Base-by-base conservation (phyloP, 2,329 filamentous ascomycete genomes). In the Karstenula rhodostoma region DNA sequence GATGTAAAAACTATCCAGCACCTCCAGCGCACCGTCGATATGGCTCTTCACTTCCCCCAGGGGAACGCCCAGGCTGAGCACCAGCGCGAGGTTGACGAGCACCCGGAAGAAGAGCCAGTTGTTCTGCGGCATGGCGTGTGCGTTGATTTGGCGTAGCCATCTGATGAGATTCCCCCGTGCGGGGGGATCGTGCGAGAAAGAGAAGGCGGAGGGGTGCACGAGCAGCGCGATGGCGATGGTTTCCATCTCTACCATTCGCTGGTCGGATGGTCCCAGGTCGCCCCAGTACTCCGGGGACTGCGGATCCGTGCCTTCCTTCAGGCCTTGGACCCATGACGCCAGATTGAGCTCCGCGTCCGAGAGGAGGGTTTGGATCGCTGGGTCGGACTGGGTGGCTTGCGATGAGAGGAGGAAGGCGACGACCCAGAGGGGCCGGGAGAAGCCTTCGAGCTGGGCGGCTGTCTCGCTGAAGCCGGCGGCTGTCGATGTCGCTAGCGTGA, bases 71-170 rank as follows among this genome's bases (percentile, higher is more conserved):
- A 78, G 77, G 0, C 73, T 69, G 13, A 76, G 78, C 0, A 76
- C 66, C 0, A 83, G 66, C 0, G 81, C 81, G 4, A 84, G 67
- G 54, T 84, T 84, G 2, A 74, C 76, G 59, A 84, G 77, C 1
- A 84, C 73, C 0, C 82, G 78, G 57, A 84, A 84, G 81, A 82
- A 84, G 0, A 78, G 75, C 82, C 82, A 84, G 57, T 84, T 84
- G 1, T 76, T 83, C 12, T 70, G 63, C 0, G 82, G 82, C 76
- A 84, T 81, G 0, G 66, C 56, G 59, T 77, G 78, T 0, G 70
- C 68, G 37, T 82, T 81, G 7, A 84, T 75, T 0, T 72, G 68
- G 1, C 63, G 63, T 1, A 84, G 63, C 81, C 82, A 84, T 0
- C 57, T 54, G 1, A 64, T 63, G 1, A 83, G 47, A 22, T 80